Evolutionary conservation across 179 eudicot genomes (phyloP), one percentile per base, ranked within the genome.

Genomic region (Corrigiola litoralis): DNA sequence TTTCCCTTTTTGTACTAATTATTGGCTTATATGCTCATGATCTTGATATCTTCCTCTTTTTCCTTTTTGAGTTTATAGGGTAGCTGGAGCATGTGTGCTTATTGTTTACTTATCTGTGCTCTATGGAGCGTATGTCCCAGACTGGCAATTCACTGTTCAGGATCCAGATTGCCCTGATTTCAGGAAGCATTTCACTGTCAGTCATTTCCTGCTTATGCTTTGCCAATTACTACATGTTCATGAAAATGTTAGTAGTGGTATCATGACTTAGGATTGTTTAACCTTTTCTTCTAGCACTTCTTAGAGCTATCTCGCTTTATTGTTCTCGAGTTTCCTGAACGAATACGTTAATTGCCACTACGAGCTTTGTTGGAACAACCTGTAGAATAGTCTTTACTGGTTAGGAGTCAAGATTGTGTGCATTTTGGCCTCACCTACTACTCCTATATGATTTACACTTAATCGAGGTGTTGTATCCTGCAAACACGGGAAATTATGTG

Each of bases 71-170:
- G 59, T 79, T 72, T 65, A 27, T 79, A 91, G 97, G 97, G 60
- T 85, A 46, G 76, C 65, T 6, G 97, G 89, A 59, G 85, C 77
- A 23, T 72, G 82, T 68, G 73, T 83, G 52, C 85, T 88, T 48
- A 56, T 80, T 53, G 58, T 89, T 55, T 92, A 92, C 80, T 50
- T 87, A 66, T 81, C 92, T 13, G 64, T 83, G 60, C 63, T 87
- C 34, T 89, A 87, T 67, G 92, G 95, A 72, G 72, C 71, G 28
- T 84, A 80, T 78, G 98, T 92, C 67, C 92, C 96, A 45, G 84
- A 83, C 70, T 92, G 98, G 98, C 74, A 85, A 47, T 89, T 92
- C 83, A 81, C 52, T 2, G 82, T 82, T 66, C 76, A 82, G 33
- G 67, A 82, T 77, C 46, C 63, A 18, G 81, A 77, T 13, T 76